Percentiles rank a stretch among this genome's conserved stretches.
phyloP scores from a whole-genome alignment of 805 yeast genomes.

The Candida lessepsii region DNA sequence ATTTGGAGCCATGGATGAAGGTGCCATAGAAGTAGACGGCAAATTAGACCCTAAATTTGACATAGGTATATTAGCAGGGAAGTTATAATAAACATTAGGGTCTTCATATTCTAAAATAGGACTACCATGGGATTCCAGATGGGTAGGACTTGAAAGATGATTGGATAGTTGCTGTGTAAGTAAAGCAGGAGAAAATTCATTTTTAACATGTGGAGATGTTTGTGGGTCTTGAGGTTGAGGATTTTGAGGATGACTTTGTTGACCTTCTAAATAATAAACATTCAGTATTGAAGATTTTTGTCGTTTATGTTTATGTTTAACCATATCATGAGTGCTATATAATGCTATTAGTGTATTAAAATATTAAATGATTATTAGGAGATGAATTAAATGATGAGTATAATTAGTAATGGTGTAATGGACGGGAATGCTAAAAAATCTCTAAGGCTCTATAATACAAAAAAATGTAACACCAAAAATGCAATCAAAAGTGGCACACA shows the following conservation, averaged over 20 bases:
- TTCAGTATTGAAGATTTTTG: slow-evolving; percentile 36
- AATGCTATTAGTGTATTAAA: slow-evolving; percentile 1
- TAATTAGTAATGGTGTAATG: too few species aligned
- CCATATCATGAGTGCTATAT: slow-evolving; percentile 10
- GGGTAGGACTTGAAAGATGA: slow-evolving; percentile 11
- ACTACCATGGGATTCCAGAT: slow-evolving; percentile 6
- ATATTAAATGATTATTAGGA: background rate
- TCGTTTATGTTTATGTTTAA: slow-evolving; percentile 31
- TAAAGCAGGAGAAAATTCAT: background rate
- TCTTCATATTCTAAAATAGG: slow-evolving; percentile 14
- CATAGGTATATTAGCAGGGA: slow-evolving; percentile 16
- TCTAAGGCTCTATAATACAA: slow-evolving; percentile 3
- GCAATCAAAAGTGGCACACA: background rate
- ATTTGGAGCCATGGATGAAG: slow-evolving; percentile 3
- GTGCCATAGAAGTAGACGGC: too few species aligned
- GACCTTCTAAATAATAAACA: slow-evolving; percentile 22
- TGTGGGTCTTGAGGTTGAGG: slow-evolving; percentile 6
- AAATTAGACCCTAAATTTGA: background rate
- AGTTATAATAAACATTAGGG: slow-evolving; percentile 19
- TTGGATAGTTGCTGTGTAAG: background rate
- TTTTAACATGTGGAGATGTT: slow-evolving; percentile 6
- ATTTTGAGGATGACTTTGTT: background rate
- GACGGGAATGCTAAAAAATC: background rate
- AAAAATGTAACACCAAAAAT: too few species aligned
- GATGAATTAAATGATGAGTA: background rate